Percentiles rank a stretch among this genome's conserved stretches.
phyloP scores from a whole-genome alignment of 2,329 filamentous ascomycete species.

The Xylariaceae sp. region DNA sequence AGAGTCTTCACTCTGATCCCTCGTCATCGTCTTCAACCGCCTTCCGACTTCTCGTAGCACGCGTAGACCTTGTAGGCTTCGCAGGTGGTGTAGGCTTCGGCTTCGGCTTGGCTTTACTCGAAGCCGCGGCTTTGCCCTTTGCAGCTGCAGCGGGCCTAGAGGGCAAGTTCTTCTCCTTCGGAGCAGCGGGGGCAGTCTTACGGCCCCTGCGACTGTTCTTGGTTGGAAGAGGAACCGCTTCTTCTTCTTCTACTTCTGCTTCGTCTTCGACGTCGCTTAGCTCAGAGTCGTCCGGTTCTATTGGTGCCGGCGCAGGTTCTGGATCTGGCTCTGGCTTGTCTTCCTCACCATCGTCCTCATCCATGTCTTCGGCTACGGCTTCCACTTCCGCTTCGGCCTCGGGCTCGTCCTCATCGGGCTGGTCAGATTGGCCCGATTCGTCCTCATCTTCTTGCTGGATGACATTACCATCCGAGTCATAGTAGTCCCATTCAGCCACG shows the following conservation, averaged over 20 bases:
- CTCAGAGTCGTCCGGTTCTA: constrained; percentile 11
- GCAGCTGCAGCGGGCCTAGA: constrained; percentile 23
- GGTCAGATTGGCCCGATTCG: constrained; percentile 19
- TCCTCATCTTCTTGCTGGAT: constrained; percentile 21
- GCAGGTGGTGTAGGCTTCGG: constrained; percentile 18
- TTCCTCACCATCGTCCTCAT: constrained; percentile 9
- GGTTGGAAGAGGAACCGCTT: constrained; percentile 11
- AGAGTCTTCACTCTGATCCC: constrained; percentile 11
- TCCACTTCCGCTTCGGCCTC: constrained; percentile 8
- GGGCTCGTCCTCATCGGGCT: constrained; percentile 18
- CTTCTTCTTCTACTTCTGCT: constrained; percentile 12
- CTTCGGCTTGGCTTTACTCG: constrained; percentile 16
- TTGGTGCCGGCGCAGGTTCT: constrained; percentile 1
- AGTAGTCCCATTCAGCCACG: constrained; percentile 56
- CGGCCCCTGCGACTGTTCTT: constrained; percentile 24
- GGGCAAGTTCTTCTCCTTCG: constrained; percentile 19
- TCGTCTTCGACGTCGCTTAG: constrained; percentile 16
- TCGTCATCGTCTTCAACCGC: constrained; percentile 12
- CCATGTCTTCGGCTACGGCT: constrained; percentile 18
- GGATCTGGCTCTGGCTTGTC: not conserved
- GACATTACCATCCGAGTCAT: constrained; percentile 32
- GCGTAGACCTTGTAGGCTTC: constrained; percentile 17
- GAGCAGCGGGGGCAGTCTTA: constrained; percentile 8
- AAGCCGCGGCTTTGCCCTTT: constrained; percentile 14
- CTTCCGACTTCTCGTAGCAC: constrained; percentile 19